Percentiles rank a stretch among this genome's conserved stretches.
Conservation (phyloP, 1,284 basidiomycete genomes). For the Ustilago xerochloae region DNA sequence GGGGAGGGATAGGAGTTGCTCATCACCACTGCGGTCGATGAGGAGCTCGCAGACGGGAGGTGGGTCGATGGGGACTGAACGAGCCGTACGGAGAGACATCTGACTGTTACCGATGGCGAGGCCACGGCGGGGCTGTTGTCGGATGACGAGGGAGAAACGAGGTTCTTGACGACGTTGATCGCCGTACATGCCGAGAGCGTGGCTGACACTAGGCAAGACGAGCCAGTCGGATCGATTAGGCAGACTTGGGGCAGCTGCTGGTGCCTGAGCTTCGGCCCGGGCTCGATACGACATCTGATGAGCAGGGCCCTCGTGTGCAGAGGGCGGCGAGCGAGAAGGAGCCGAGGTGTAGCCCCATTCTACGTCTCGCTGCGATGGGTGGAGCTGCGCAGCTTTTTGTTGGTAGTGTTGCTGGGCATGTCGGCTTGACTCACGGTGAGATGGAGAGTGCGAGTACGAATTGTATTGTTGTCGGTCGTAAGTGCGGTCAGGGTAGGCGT, state of each 20-base stretch:
- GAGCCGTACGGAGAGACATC: conserved; percentile 44
- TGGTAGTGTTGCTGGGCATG: conserved; percentile 6
- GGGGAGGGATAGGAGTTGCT: conserved; percentile 46
- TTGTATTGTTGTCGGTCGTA: not conserved
- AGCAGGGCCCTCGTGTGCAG: not conserved
- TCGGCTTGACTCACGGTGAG: not conserved
- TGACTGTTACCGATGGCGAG: conserved; percentile 49
- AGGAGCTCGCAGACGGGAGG: conserved; percentile 52
- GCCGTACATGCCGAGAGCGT: conserved; percentile 28
- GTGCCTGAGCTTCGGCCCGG: not conserved
- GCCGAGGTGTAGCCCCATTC: conserved; percentile 13
- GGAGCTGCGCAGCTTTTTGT: not conserved
- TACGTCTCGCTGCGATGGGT: conserved; percentile 7
- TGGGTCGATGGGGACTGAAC: conserved; percentile 45
- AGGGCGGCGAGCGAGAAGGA: conserved; percentile 22
- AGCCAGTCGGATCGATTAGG: conserved; percentile 37
- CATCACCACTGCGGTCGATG: conserved; percentile 40
- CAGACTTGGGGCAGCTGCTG: not conserved
- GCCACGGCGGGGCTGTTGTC: conserved; percentile 47
- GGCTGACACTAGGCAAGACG: conserved; percentile 31
- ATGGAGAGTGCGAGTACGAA: conserved; percentile 1
- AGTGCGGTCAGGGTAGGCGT: not conserved
- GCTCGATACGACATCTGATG: conserved; percentile 14
- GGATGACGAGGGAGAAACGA: conserved; percentile 46
- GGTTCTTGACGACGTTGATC: conserved; percentile 21